A percentile compares a stretch with the other conserved stretches of the same genome.
Conservation (phyloP, 2,329 filamentous ascomycete genomes). For the Daldinia sp. region DNA sequence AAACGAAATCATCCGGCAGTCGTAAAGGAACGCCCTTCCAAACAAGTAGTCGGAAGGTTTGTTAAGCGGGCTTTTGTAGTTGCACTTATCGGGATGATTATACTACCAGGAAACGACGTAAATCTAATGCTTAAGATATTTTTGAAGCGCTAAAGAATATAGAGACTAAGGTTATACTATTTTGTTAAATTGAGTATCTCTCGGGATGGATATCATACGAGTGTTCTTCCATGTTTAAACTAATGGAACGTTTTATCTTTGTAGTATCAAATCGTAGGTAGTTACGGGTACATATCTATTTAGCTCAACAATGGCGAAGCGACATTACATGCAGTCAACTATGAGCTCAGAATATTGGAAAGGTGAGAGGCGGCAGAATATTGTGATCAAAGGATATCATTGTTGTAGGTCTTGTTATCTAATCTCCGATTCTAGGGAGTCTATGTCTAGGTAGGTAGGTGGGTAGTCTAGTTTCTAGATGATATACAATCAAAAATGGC, state of each 20-base stretch:
- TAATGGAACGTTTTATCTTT: not conserved
- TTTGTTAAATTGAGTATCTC: not conserved
- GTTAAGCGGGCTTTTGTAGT: not conserved
- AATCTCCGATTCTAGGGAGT: not conserved
- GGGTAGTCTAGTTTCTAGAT: not conserved
- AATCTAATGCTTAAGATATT: not conserved
- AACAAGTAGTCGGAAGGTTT: not conserved
- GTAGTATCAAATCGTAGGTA: not conserved
- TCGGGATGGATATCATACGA: not conserved
- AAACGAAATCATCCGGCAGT: not conserved
- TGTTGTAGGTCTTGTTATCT: not conserved
- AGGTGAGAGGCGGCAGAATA: no score
- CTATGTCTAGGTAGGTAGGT: not conserved
- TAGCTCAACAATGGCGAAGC: not conserved
- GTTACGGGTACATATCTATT: not conserved
- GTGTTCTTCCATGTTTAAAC: not conserved
- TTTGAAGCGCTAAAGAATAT: not conserved
- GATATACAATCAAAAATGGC: conserved; percentile 5
- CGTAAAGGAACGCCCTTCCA: not conserved
- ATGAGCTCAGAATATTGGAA: not conserved
- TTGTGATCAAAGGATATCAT: not conserved
- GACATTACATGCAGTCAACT: not conserved
- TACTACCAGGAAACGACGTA: not conserved
- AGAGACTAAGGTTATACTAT: not conserved
- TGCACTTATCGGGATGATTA: not conserved